phyloP scores from a whole-genome alignment of 148 eudicot genomes.

The Rhododendron molle region DNA sequence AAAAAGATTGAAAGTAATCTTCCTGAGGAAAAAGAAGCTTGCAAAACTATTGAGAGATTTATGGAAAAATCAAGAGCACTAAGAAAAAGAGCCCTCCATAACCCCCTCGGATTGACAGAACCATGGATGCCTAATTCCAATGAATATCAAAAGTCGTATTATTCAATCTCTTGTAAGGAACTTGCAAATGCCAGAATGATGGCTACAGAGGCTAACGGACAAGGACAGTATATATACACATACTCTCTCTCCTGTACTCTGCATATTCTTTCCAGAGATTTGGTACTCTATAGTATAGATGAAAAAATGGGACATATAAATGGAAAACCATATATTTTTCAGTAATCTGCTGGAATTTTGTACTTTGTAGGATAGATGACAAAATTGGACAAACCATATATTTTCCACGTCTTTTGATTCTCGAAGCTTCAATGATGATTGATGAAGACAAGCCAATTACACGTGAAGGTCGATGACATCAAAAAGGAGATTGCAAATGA shows the following conservation, averaged over 20 bases:
- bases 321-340: not conserved
- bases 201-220: not conserved
- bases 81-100: not conserved
- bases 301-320: not conserved
- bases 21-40: not conserved
- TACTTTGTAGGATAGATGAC: no score
- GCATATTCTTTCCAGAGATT: not conserved
- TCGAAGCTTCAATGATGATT: not conserved
- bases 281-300: not conserved
- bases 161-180: not conserved
- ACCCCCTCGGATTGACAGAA: not conserved
- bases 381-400: not conserved
- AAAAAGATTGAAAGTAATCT: not conserved
- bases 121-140: not conserved
- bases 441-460: not conserved
- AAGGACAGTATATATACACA: not conserved
- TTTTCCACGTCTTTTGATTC: not conserved
- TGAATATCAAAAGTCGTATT: not conserved
- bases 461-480: not conserved
- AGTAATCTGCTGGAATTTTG: not conserved
- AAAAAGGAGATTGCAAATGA: not conserved
- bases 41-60: not conserved
- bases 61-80: not conserved
- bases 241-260: not conserved
- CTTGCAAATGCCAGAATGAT: slow-evolving; percentile 1